These are phyloP conservation scores for Tulasnella sp. DNA, from an alignment of 768 basidiomycete genomes.

Conservation along the genomic window DNA sequence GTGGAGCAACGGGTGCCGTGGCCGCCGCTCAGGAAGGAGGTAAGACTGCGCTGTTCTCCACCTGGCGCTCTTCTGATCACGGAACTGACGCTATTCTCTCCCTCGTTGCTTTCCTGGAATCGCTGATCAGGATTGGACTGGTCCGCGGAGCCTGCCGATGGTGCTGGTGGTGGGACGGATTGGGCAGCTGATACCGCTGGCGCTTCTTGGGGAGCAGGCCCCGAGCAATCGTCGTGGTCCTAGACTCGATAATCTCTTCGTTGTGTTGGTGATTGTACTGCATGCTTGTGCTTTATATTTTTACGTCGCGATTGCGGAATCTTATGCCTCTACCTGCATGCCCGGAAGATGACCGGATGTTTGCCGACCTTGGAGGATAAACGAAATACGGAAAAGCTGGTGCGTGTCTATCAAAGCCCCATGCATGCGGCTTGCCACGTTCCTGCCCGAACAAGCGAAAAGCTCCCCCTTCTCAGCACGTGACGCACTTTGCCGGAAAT, in stretches of 20 bases:
- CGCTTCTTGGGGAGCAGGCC: slow-evolving; percentile 33
- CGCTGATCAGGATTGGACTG: slow-evolving; percentile 63
- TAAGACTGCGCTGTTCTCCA: neutral
- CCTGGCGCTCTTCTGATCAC: neutral
- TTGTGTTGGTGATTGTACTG: neutral
- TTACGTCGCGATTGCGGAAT: slow-evolving; percentile 4
- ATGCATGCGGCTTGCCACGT: neutral
- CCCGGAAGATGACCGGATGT: slow-evolving; percentile 6
- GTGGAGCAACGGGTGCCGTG: slow-evolving; percentile 29
- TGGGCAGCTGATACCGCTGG: slow-evolving; percentile 82
- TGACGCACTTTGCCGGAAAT: neutral
- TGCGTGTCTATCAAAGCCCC: neutral
- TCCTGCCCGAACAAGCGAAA: neutral
- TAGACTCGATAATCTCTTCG: slow-evolving; percentile 3
- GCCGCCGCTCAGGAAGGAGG: slow-evolving; percentile 43
- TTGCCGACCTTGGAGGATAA: neutral
- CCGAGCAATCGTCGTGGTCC: slow-evolving; percentile 3
- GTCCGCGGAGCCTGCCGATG: slow-evolving; percentile 54
- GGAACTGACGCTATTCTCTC: slow-evolving; percentile 24
- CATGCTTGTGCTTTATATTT: slow-evolving; percentile 6
- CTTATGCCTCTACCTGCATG: neutral
- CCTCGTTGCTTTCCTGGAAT: neutral
- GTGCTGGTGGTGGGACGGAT: slow-evolving; percentile 53
- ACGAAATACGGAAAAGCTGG: neutral
- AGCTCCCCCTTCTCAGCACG: neutral